phyloP scores from a whole-genome alignment of 768 basidiomycete genomes.

The Lactarius hengduanensis region DNA sequence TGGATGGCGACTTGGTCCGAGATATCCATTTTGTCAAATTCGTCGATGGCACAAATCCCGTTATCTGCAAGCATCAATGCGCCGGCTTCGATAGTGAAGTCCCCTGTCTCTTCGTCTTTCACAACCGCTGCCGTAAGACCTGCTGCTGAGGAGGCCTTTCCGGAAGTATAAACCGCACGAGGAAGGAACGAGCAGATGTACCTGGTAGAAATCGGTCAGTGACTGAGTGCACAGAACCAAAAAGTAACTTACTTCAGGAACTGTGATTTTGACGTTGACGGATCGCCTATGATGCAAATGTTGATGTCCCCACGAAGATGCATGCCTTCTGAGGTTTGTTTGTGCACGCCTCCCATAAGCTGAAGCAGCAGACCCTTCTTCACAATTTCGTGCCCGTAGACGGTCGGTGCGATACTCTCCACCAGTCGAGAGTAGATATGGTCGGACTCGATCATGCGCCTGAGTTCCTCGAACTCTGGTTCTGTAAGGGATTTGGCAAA shows the following conservation, averaged over 20 bases:
- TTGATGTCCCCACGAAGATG: conserved; percentile 98
- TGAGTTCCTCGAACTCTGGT: conserved; percentile 93
- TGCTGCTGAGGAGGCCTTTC: conserved; percentile 98
- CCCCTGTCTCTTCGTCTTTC: conserved; percentile 97
- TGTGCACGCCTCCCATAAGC: conserved; percentile 98
- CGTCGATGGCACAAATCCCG: conserved; percentile 99
- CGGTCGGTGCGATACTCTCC: conserved; percentile 93
- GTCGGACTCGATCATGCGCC: conserved; percentile 89
- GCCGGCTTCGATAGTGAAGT: conserved; percentile 99
- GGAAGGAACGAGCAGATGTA: conserved; percentile 98
- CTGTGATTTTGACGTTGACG: conserved; percentile 96
- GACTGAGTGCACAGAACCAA: conserved; percentile 4
- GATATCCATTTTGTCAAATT: conserved; percentile 99
- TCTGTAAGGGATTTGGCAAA: conserved; percentile 89
- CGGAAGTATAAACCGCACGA: conserved; percentile 96
- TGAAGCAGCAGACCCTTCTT: conserved; percentile 97
- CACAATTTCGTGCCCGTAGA: conserved; percentile 98
- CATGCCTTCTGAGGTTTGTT: conserved; percentile 94
- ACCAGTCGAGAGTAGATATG: conserved; percentile 95
- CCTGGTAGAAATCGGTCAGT: conserved; percentile 42
- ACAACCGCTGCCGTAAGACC: conserved; percentile 99
- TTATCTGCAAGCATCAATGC: conserved; percentile 99
- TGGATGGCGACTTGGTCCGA: conserved; percentile 99
- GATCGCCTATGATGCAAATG: conserved; percentile 97
- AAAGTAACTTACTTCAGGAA: conserved; percentile 80